These are phyloP conservation scores for Psidium friedrichsthalianum DNA, from an alignment of 345 rosid genomes.

Conservation along the genomic window DNA sequence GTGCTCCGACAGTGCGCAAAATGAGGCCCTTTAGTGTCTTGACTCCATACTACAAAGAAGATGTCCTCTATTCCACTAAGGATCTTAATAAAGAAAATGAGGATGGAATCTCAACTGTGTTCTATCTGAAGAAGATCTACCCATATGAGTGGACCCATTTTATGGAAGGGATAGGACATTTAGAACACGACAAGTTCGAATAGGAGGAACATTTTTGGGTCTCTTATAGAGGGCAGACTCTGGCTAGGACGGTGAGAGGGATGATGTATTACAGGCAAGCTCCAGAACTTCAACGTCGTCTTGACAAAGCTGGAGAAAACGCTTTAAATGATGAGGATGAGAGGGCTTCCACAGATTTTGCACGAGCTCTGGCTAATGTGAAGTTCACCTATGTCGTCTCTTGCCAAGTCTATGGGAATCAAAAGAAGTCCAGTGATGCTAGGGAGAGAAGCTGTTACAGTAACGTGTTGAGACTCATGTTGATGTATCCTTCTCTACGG, in stretches of 20 bases:
- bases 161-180: slow-evolving; percentile 25
- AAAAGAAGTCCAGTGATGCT: slow-evolving; percentile 52
- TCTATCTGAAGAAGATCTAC: slow-evolving; percentile 82
- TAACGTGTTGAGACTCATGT: slow-evolving; percentile 81
- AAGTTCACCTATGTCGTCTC: slow-evolving; percentile 98
- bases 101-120: slow-evolving; percentile 75
- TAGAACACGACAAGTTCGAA: slow-evolving; percentile 25
- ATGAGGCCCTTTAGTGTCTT: slow-evolving; percentile 95
- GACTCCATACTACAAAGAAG: slow-evolving; percentile 86
- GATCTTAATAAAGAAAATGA: slow-evolving; percentile 81
- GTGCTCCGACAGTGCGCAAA: slow-evolving; percentile 76
- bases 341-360: slow-evolving; percentile 14
- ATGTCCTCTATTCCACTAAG: slow-evolving; percentile 72
- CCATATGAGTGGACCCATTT: slow-evolving; percentile 93
- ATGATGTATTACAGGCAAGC: slow-evolving; percentile 92
- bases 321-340: slow-evolving; percentile 20
- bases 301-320: slow-evolving; percentile 50
- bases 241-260: slow-evolving; percentile 95
- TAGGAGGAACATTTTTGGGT: slow-evolving; percentile 58
- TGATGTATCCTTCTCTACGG: slow-evolving; percentile 81
- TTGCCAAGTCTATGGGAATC: slow-evolving; percentile 85
- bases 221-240: slow-evolving; percentile 91
- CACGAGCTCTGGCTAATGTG: slow-evolving; percentile 71
- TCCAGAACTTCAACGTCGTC: slow-evolving; percentile 61
- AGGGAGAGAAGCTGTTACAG: slow-evolving; percentile 56